Conservation (phyloP, 495 filamentous ascomycete genomes). For the Penicillium nucicola region DNA sequence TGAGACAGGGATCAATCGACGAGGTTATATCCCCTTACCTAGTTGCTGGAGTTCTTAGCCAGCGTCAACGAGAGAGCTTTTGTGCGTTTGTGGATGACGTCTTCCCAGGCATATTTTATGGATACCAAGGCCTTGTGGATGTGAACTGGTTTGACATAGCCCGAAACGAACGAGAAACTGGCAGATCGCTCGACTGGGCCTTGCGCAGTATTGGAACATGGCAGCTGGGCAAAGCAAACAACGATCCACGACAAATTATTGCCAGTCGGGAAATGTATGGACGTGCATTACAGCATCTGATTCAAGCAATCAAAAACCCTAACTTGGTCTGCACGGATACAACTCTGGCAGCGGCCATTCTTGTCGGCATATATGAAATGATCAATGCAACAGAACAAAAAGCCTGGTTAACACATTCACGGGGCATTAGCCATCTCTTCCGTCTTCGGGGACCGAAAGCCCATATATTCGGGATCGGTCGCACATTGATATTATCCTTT, state of each 20-base stretch:
- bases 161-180: slow-evolving; percentile 4
- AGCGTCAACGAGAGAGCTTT: slow-evolving; percentile 19
- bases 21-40: slow-evolving; percentile 15
- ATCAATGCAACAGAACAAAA: slow-evolving; percentile 20
- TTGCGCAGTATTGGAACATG: slow-evolving; percentile 14
- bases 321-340: slow-evolving; percentile 14
- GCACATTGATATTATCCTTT: slow-evolving; percentile 26
- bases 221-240: slow-evolving; percentile 16
- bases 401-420: slow-evolving; percentile 35
- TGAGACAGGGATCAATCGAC: slow-evolving; percentile 11
- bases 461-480: slow-evolving; percentile 25
- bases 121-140: slow-evolving; percentile 12
- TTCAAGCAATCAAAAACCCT: slow-evolving; percentile 10
- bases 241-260: slow-evolving; percentile 11
- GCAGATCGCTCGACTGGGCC: slow-evolving; percentile 7
- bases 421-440: slow-evolving; percentile 29
- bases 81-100: slow-evolving; percentile 16
- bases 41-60: slow-evolving; percentile 9
- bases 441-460: slow-evolving; percentile 25
- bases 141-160: slow-evolving; percentile 22
- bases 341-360: slow-evolving; percentile 22
- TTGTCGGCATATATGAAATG: slow-evolving; percentile 34
- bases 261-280: slow-evolving; percentile 25
- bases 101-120: slow-evolving; percentile 14
- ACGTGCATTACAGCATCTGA: slow-evolving; percentile 10